Evolutionary conservation across 2,329 filamentous ascomycete genomes (phyloP), one percentile per base, ranked within the genome.

Genomic region (Volutella citrinella): DNA sequence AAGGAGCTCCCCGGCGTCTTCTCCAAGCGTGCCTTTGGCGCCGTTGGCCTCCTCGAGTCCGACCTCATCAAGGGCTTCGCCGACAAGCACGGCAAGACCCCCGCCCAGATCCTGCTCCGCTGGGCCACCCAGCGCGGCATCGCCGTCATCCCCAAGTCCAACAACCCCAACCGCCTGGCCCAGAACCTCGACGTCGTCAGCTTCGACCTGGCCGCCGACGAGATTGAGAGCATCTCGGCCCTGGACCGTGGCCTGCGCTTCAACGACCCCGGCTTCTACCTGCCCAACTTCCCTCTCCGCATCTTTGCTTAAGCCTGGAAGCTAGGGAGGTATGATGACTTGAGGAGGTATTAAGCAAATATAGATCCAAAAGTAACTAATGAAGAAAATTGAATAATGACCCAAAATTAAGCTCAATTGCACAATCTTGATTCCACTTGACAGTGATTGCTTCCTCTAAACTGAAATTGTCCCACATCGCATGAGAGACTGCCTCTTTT

Each of bases 111-210:
- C 2, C 65, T 84, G 36, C 65, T 86, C 29, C 67, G 80, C 18
- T 85, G 82, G 82, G 72, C 78, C 3, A 83, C 81, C 2, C 79
- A 83, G 64, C 65, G 77, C 17, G 66, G 66, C n/a, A 62, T 82
- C 37, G 75, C 76, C 17, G 77, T 82, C 36, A 82, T 82, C 34
- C 78, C 80, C 40, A 84, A 83, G 68, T 74, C 69, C 41, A 78
- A 76, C 57, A 71, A 71, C 52, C 60, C 64, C 29, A 50, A 56
- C 19, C 53, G 72, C 17, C 59, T 79, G 40, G 57, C 59, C 36
- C 65, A 76, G 64, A 80, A 80, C 60, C 55, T 82, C 48, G 72
- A 79, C 40, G 69, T 76, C 20, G 65, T 63, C 38, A 64, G 61
- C 43, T 83, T 78, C 55, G 68, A 80, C 41, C 55, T 82, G 27